phyloP scores from a whole-genome alignment of 2,329 filamentous ascomycete genomes.

The Aspergillus sp. region DNA sequence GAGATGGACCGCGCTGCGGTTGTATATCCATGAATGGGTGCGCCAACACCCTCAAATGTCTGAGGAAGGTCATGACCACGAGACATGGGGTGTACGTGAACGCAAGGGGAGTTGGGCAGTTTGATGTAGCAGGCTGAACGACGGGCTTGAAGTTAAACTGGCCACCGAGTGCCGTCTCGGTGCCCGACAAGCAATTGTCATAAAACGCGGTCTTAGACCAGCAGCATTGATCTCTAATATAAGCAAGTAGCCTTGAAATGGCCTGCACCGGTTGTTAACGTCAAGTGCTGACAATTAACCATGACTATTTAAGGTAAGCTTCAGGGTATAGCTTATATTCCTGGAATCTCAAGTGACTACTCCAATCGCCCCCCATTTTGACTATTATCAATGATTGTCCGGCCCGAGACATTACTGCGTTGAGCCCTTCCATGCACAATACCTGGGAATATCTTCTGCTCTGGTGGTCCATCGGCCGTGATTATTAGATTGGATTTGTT shows the following conservation, averaged over 20 bases:
- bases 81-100: conserved; percentile 65
- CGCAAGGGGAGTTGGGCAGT: conserved; percentile 66
- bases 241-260: no score
- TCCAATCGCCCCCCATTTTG: not conserved
- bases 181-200: no score
- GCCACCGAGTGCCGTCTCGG: no score
- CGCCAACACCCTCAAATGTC: conserved; percentile 75
- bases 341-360: not conserved
- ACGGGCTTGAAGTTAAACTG: no score
- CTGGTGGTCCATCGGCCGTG: conserved; percentile 23
- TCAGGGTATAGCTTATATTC: not conserved
- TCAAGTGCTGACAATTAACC: no score
- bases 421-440: conserved; percentile 41
- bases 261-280: no score
- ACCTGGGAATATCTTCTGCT: conserved; percentile 45
- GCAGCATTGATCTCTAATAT: no score
- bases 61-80: conserved; percentile 53
- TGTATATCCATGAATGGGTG: conserved; percentile 88
- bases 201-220: no score
- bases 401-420: conserved; percentile 23
- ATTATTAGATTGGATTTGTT: not conserved
- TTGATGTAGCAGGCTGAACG: conserved; percentile 3
- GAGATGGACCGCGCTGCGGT: conserved; percentile 78
- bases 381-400: not conserved
- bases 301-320: no score